Conservation (phyloP, 202 grass and related monocot species). For the Eragrostis tef region DNA sequence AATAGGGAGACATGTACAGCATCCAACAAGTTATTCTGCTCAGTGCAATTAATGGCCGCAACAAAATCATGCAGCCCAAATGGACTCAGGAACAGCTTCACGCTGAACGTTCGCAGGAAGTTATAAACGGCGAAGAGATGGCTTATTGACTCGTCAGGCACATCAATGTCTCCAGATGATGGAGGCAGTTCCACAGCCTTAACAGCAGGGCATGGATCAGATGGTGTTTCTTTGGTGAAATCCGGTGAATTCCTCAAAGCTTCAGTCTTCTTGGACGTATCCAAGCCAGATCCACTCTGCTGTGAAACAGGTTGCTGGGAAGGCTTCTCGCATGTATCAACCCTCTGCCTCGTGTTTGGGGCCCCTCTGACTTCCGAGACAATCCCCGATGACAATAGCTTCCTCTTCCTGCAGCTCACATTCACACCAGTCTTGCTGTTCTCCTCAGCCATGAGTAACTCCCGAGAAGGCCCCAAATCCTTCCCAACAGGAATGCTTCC, state of each 20-base stretch:
- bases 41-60: constrained; percentile 63
- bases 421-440: constrained; percentile 68
- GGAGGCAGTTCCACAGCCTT: constrained; percentile 63
- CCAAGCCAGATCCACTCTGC: constrained; percentile 47
- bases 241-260: constrained; percentile 78
- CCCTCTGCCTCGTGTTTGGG: constrained; percentile 44
- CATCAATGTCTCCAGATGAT: constrained; percentile 73
- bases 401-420: constrained; percentile 86
- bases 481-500: constrained; percentile 59
- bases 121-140: constrained; percentile 85
- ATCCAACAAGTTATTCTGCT: constrained; percentile 80
- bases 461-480: constrained; percentile 45
- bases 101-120: constrained; percentile 85
- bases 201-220: constrained; percentile 45
- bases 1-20: constrained; percentile 79
- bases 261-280: constrained; percentile 67
- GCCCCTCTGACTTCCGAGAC: constrained; percentile 35
- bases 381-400: background rate
- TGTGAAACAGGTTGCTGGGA: constrained; percentile 39
- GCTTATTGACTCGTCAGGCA: constrained; percentile 73
- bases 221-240: constrained; percentile 46
- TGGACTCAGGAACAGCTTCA: constrained; percentile 81
- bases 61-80: constrained; percentile 89
- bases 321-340: constrained; percentile 41
- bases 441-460: constrained; percentile 44